Evolutionary conservation across 768 basidiomycete species (phyloP).

Genomic region (Boletellus emodensis): DNA sequence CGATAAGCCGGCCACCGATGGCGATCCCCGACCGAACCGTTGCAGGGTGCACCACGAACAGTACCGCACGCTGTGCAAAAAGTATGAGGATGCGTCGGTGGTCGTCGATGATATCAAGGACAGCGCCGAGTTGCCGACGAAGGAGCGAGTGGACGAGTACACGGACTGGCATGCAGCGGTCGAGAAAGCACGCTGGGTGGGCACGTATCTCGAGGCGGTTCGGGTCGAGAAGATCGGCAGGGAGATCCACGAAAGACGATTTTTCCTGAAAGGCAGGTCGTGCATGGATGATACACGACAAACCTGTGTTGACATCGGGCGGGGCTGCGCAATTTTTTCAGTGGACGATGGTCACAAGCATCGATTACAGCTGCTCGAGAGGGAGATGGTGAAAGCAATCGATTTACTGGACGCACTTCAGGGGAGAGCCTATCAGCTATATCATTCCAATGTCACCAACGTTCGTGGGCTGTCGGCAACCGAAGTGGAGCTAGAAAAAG

Average conservation of each 20-base stretch:
- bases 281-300: background rate
- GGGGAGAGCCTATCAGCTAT: conserved; percentile 14
- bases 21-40: conserved; percentile 12
- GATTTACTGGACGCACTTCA: conserved; percentile 18
- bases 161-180: conserved; percentile 10
- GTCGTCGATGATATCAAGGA: conserved; percentile 20
- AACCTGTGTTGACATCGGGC: background rate
- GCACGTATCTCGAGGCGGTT: conserved; percentile 31
- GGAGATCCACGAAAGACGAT: conserved; percentile 29
- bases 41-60: conserved; percentile 27
- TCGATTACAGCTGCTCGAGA: conserved; percentile 28
- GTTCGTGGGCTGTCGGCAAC: background rate
- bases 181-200: conserved; percentile 22
- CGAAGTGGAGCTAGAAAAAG: background rate
- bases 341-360: conserved; percentile 30
- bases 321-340: conserved; percentile 1
- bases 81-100: conserved; percentile 27
- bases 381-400: conserved; percentile 26
- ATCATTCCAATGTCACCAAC: conserved; percentile 3
- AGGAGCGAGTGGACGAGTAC: conserved; percentile 12
- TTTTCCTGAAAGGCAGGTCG: conserved; percentile 30
- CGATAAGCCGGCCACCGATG: conserved; percentile 15
- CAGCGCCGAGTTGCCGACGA: conserved; percentile 15
- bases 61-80: conserved; percentile 20
- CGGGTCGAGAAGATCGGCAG: conserved; percentile 30